Percentiles rank a stretch among this genome's conserved stretches.
Conservation (phyloP, 2,329 filamentous ascomycete genomes). For the Harringtonia aguacate region DNA sequence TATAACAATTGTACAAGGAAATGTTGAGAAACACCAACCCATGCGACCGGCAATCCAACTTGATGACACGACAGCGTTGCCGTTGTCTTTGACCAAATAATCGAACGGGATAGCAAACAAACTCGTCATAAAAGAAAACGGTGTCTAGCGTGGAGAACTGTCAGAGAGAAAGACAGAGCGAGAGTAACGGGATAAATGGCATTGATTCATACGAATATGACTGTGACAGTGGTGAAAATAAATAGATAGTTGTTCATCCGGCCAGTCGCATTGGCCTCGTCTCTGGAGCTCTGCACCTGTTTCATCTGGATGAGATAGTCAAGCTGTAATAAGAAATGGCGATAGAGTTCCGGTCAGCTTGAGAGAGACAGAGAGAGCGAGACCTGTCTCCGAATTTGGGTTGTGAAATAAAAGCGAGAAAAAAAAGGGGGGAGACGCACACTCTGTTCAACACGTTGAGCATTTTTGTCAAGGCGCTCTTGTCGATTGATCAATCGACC, state of each 20-base stretch:
- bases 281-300: not conserved
- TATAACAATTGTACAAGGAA: no score
- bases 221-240: not conserved
- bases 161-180: not conserved
- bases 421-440: not conserved
- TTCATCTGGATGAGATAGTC: slow-evolving; percentile 1
- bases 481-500: not conserved
- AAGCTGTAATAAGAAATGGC: not conserved
- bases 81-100: not conserved
- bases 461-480: not conserved
- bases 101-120: not conserved
- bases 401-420: not conserved
- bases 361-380: not conserved
- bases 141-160: not conserved
- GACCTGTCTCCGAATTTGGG: no score
- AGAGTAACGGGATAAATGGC: not conserved
- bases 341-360: no score
- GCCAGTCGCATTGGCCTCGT: not conserved
- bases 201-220: not conserved
- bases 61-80: not conserved
- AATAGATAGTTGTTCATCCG: not conserved
- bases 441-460: not conserved
- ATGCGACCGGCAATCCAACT: not conserved
- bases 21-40: no score
- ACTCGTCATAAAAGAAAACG: slow-evolving; percentile 1